These are phyloP conservation scores for Lentinula lateritia DNA, from an alignment of 768 basidiomycete genomes.

Conservation along the genomic window DNA sequence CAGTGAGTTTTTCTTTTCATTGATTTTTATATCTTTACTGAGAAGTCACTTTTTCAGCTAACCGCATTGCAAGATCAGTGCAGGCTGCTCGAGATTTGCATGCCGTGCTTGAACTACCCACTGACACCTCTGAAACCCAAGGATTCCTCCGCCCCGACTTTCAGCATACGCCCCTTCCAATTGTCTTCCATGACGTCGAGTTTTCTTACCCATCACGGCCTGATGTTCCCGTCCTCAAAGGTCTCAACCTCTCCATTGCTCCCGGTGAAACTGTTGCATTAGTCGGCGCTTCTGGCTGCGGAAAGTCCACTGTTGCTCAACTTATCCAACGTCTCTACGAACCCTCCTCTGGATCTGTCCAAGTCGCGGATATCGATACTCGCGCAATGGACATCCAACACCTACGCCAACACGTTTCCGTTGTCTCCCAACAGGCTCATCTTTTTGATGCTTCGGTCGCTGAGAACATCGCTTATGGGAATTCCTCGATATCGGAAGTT, in stretches of 20 bases:
- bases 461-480: conserved; percentile 88
- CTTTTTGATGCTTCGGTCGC: conserved; percentile 84
- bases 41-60: conserved; percentile 30
- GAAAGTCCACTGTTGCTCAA: conserved; percentile 87
- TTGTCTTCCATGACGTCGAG: conserved; percentile 64
- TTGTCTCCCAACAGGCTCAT: conserved; percentile 84
- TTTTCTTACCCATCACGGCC: conserved; percentile 85
- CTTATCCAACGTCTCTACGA: conserved; percentile 74
- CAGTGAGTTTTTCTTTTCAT: conserved; percentile 48
- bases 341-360: conserved; percentile 59
- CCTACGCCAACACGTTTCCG: conserved; percentile 78
- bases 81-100: conserved; percentile 81
- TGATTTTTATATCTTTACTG: neutral
- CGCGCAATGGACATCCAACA: conserved; percentile 59
- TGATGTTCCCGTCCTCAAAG: conserved; percentile 57
- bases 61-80: conserved; percentile 80
- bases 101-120: conserved; percentile 55
- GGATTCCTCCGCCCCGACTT: conserved; percentile 49
- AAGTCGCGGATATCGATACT: conserved; percentile 50
- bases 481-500: conserved; percentile 35
- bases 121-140: conserved; percentile 62
- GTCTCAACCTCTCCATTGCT: conserved; percentile 61
- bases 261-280: conserved; percentile 85
- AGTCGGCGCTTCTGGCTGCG: conserved; percentile 87
- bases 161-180: neutral